Evolutionary conservation across 202 grass and related monocot genomes (phyloP).

Genomic region (Digitaria exilis): DNA sequence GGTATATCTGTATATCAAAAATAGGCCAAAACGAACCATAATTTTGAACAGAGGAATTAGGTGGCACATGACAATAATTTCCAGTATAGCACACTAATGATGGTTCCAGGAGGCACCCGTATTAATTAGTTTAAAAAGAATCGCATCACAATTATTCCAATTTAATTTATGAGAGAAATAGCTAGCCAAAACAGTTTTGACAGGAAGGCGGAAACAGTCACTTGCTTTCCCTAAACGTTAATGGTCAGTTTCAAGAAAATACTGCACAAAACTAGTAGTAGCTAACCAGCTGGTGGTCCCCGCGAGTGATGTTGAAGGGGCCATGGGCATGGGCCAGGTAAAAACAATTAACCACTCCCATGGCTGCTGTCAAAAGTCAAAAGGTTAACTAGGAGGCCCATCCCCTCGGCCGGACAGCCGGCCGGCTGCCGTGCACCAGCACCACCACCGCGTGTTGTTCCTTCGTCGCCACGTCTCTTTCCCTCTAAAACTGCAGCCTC

Average conservation of each 20-base stretch:
- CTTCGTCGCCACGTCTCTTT: slow-evolving; percentile 69
- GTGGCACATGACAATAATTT: neutral
- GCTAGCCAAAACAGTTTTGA: neutral
- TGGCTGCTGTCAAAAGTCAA: slow-evolving; percentile 37
- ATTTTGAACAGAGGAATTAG: too few relatives aligned
- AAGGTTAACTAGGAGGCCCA: slow-evolving; percentile 27
- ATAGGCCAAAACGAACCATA: too few relatives aligned
- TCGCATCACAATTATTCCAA: neutral
- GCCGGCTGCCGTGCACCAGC: slow-evolving; percentile 18
- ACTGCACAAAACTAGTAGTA: neutral
- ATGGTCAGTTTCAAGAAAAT: neutral
- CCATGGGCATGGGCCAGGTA: slow-evolving; percentile 16
- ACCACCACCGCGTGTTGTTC: slow-evolving; percentile 18
- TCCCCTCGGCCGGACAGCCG: neutral
- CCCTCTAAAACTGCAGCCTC: slow-evolving; percentile 42
- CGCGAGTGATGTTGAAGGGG: neutral
- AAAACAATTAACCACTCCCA: slow-evolving; percentile 11
- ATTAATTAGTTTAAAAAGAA: neutral
- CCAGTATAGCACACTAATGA: neutral
- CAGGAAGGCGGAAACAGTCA: neutral
- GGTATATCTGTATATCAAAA: too few relatives aligned
- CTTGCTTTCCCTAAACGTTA: neutral
- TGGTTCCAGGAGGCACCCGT: neutral
- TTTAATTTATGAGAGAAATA: neutral
- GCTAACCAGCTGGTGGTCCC: neutral